A percentile compares a stretch with the other conserved stretches of the same genome.
Evolutionary conservation across 495 filamentous ascomycete genomes (phyloP).

Genomic region (Penicillium desertorum): DNA sequence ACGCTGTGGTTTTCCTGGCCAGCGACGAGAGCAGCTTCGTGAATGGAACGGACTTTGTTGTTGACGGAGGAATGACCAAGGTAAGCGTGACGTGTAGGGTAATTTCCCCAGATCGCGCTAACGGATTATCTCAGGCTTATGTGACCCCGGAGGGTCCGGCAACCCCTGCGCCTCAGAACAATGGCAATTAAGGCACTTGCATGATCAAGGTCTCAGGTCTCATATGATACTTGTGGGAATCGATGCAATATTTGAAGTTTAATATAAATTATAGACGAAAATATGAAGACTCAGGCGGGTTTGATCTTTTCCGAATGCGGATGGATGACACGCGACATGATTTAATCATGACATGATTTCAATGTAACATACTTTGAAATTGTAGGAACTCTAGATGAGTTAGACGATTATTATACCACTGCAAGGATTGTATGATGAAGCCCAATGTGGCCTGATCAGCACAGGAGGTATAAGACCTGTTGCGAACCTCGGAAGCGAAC

Average conservation of each 20-base stretch:
- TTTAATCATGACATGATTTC: constrained; percentile 3
- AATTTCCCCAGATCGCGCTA: constrained; percentile 11
- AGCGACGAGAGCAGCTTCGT: constrained; percentile 94
- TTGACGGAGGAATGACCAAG: constrained; percentile 96
- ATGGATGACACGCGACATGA: not conserved
- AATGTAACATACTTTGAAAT: not conserved
- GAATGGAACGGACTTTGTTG: constrained; percentile 88
- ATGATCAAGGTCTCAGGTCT: not conserved
- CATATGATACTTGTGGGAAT: not conserved
- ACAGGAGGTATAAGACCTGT: not conserved
- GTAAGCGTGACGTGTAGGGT: constrained; percentile 29
- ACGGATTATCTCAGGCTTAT: constrained; percentile 59
- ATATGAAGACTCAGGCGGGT: not conserved
- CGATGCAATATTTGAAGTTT: not conserved
- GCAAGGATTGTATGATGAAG: not conserved
- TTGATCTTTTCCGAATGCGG: not conserved
- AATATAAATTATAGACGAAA: not conserved
- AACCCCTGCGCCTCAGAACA: constrained; percentile 67
- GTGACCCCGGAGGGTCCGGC: constrained; percentile 86
- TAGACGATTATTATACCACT: not conserved
- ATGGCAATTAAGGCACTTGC: constrained; percentile 31
- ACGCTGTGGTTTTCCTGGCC: constrained; percentile 90
- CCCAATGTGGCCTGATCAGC: constrained; percentile 15
- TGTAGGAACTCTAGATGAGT: no score
- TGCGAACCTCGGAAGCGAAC: not conserved